Evolutionary conservation across 169 alveolate genomes (phyloP), one percentile per base, ranked within the genome.

Genomic region (Plasmodium fragile): DNA sequence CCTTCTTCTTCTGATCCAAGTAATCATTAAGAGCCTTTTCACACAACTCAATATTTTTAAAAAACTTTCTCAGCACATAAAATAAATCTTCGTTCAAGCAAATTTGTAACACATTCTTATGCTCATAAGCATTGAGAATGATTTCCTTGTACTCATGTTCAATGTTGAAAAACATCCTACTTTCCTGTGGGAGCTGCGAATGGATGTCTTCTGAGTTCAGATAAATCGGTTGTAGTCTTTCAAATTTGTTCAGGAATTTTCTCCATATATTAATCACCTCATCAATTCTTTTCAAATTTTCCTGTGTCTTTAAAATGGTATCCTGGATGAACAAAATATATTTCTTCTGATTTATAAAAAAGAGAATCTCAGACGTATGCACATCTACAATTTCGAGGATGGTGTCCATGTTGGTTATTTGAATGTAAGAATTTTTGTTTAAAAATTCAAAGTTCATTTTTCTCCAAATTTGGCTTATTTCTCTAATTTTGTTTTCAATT

Each of bases 181-280:
- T 97, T 73, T 98, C 99, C 49, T 98, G 99, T 32, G 99, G 99
- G 89, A 98, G 97, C 96, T 98, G 98, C 73, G 98, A 97, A 77
- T 98, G 98, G 83, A 98, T 98, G 95, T 98, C 99, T 55, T 98
- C 99, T 43, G 99, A 98, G 90, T 97, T 98, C 92, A 98, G 95
- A 97, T 98, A 98, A 80, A 98, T 98, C 39, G 99, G 99, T 79
- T 98, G 99, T 75, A 98, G 94, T 32, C 99, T 97, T 95, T 96
- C 97, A 99, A 99, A 98, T 93, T 98, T 98, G 90, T 96, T 97
- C 91, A 98, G 98, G 84, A 98, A 99, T 92, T 98, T 98, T 82
- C 98, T 95, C 99, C 99, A 98, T 83, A 97, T 98, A 75, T 97
- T 95, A 49, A 98, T 96, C 18, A 98, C 99, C 34, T 98, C 96